Conservation (phyloP, 345 rosid genomes). For the Salix caprea region DNA sequence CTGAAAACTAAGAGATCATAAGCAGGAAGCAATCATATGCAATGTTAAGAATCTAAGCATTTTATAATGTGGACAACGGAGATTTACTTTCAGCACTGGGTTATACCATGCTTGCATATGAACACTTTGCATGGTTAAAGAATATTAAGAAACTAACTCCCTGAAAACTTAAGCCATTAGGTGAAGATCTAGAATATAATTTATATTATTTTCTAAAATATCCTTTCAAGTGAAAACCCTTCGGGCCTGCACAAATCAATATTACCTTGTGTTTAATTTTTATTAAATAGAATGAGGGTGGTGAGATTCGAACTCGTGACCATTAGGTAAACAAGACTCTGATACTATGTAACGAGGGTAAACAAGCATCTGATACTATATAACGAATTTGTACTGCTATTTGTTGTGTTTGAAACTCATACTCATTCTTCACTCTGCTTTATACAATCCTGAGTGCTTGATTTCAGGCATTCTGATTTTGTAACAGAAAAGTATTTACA, state of each 20-base stretch:
- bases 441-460: no score
- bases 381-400: no score
- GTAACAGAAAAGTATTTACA: no score
- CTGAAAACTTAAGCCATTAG: no score
- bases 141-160: no score
- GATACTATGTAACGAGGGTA: fast-evolving
- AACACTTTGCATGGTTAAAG: neutral
- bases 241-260: fast-evolving
- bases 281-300: fast-evolving
- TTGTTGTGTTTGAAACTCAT: no score
- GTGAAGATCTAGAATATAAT: fast-evolving
- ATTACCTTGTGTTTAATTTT: fast-evolving
- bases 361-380: fast-evolving
- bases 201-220: no score
- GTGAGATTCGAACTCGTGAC: fast-evolving
- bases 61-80: neutral
- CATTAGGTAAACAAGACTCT: fast-evolving
- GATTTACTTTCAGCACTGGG: neutral
- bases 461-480: no score
- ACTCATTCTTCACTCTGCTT: no score
- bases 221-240: fast-evolving
- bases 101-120: neutral
- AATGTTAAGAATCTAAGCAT: neutral
- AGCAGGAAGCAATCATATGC: neutral
- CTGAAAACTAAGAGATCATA: neutral